phyloP scores from a whole-genome alignment of 2,329 filamentous ascomycete species.

The Cyanodermella asteris region DNA sequence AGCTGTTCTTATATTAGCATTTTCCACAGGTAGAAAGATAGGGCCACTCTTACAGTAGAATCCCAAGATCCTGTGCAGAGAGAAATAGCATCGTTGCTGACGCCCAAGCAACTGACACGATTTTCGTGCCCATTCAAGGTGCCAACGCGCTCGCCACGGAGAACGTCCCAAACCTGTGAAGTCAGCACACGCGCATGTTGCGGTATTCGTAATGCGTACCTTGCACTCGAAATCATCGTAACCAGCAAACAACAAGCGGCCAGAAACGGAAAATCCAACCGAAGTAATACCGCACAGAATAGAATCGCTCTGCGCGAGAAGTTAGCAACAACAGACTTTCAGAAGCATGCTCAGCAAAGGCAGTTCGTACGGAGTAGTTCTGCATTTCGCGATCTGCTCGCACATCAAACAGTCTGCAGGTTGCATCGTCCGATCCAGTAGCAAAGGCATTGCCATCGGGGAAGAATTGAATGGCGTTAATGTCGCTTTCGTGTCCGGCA shows the following conservation, averaged over 20 bases:
- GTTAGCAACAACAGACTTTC: slow-evolving; percentile 1
- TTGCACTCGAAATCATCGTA: slow-evolving; percentile 99
- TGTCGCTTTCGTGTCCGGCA: slow-evolving; percentile 93
- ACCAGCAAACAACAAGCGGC: slow-evolving; percentile 80
- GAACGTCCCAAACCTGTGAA: slow-evolving; percentile 81
- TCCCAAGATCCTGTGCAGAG: slow-evolving; percentile 99
- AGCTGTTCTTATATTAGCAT: slow-evolving; percentile 30
- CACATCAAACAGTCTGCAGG: slow-evolving; percentile 93
- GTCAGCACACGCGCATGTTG: slow-evolving; percentile 8
- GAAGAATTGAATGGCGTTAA: slow-evolving; percentile 99
- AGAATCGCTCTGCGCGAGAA: slow-evolving; percentile 56
- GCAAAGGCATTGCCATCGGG: slow-evolving; percentile 96
- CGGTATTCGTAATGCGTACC: slow-evolving; percentile 31
- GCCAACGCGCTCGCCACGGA: slow-evolving; percentile 89
- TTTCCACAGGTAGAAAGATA: slow-evolving; percentile 1
- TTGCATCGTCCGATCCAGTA: slow-evolving; percentile 91
- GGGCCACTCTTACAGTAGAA: slow-evolving; percentile 54
- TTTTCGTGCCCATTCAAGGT: slow-evolving; percentile 96
- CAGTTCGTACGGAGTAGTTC: slow-evolving; percentile 37
- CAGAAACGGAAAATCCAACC: slow-evolving; percentile 92
- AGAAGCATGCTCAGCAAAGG: not conserved
- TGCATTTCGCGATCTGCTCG: slow-evolving; percentile 69
- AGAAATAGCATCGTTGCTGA: slow-evolving; percentile 98
- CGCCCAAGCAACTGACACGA: slow-evolving; percentile 91
- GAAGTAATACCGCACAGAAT: slow-evolving; percentile 97